Evolutionary conservation across 2,329 filamentous ascomycete species (phyloP).

Genomic region (Pyrenophora graminea): DNA sequence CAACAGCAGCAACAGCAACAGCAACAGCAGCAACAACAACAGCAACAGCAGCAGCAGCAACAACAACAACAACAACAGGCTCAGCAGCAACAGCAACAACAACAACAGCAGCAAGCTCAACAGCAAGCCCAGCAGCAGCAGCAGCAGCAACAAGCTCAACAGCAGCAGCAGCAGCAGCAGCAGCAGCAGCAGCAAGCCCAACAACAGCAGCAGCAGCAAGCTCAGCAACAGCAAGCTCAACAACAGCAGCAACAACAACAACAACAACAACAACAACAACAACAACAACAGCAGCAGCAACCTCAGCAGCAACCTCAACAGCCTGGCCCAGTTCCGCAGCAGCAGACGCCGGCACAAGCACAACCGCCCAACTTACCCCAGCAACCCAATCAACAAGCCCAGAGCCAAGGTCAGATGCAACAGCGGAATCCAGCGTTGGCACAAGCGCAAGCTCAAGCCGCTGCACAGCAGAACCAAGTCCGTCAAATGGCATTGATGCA

Average conservation of each 20-base stretch:
- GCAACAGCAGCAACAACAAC: slow-evolving; percentile 20
- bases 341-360: slow-evolving; percentile 48
- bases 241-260: slow-evolving; percentile 47
- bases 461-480: slow-evolving; percentile 25
- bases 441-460: slow-evolving; percentile 28
- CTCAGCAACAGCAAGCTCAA: slow-evolving; percentile 49
- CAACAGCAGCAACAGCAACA: slow-evolving; percentile 46
- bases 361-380: slow-evolving; percentile 41
- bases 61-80: too few species aligned
- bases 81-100: slow-evolving; percentile 46
- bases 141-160: neutral
- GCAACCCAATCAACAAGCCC: slow-evolving; percentile 40
- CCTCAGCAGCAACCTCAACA: slow-evolving; percentile 45
- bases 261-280: slow-evolving; percentile 46
- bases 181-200: slow-evolving; percentile 31
- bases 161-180: neutral
- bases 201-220: slow-evolving; percentile 43
- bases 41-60: slow-evolving; percentile 20
- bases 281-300: slow-evolving; percentile 34
- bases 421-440: slow-evolving; percentile 42
- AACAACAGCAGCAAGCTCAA: neutral
- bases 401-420: slow-evolving; percentile 39
- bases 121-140: slow-evolving; percentile 40
- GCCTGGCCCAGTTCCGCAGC: slow-evolving; percentile 50
- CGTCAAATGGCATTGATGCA: slow-evolving; percentile 39